Evolutionary conservation across 2,329 filamentous ascomycete species (phyloP), one percentile per base, ranked within the genome.

Genomic region (Pestalotiopsis sp.): DNA sequence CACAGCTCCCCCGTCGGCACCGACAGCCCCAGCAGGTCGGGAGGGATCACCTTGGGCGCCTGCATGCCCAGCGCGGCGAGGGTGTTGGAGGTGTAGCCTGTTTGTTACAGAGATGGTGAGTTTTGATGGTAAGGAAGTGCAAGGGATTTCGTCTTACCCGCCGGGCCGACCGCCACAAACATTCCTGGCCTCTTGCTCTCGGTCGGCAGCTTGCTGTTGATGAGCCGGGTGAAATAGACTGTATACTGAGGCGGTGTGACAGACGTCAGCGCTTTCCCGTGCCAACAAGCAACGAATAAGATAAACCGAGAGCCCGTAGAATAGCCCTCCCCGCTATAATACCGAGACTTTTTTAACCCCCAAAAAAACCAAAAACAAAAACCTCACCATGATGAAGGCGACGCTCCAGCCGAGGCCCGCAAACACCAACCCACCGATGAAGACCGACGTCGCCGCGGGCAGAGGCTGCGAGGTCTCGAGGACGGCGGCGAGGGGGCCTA

Each of bases 101-200:
- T 14, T 45, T 45, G 20, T 12, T 45, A 5, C 14, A 45, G 14
- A 17, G 14, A 13, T 13, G 0, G 14, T 45, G 62, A 20, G n/a
- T 58, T 27, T 27, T 5, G 25, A 38, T 23, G 11, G 12, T 17
- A 20, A 31, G 27, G 27, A 31, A 31, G 25, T 27, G 31, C 36
- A 12, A 49, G 36, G n/a, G 23, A 45, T 31, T 11, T n/a, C 25
- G 0, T 11, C 25, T 23, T 62, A 67, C 66, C 62, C 0, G 84
- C 83, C 4, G 84, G 83, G 0, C 84, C 85, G 5, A 86, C 84
- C 62, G 81, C 83, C 70, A 87, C 86, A 76, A 85, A 86, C 83
- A 87, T 85, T 27, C 81, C 84, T 2, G 84, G 83, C 67, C 85
- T 76, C 68, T 82, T 81, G 66, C 83, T 81, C 5, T 80, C 79